Conservation (phyloP, 345 rosid species). For the Melaleuca alternifolia region DNA sequence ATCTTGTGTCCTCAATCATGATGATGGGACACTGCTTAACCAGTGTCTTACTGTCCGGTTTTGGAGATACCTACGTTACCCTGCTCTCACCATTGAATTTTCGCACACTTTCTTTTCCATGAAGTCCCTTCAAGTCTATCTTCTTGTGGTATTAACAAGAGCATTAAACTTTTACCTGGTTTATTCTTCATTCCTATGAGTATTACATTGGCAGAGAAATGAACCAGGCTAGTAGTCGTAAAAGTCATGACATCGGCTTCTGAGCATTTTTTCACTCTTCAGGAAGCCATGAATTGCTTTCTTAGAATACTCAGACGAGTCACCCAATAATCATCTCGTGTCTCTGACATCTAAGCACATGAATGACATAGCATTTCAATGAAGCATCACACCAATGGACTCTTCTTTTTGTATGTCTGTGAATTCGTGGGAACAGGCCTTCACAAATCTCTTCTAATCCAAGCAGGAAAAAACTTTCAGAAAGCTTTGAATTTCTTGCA, state of each 20-base stretch:
- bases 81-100: background rate
- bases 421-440: background rate
- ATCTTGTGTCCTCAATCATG: background rate
- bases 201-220: background rate
- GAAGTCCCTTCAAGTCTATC: background rate
- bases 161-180: background rate
- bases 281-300: background rate
- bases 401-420: background rate
- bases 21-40: background rate
- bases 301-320: background rate
- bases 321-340: background rate
- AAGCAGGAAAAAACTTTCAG: background rate
- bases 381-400: background rate
- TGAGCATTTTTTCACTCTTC: background rate
- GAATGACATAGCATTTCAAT: background rate
- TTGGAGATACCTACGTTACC: background rate
- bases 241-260: background rate
- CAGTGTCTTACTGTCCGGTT: background rate
- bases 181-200: background rate
- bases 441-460: background rate
- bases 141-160: background rate
- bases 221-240: background rate
- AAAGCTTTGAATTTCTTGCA: background rate
- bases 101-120: background rate
- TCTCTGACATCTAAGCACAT: background rate